Percentiles rank a stretch among this genome's conserved stretches.
These are phyloP conservation scores for Phytophthora megakarya DNA, from an alignment of 352 stramenopile species.

Conservation along the genomic window DNA sequence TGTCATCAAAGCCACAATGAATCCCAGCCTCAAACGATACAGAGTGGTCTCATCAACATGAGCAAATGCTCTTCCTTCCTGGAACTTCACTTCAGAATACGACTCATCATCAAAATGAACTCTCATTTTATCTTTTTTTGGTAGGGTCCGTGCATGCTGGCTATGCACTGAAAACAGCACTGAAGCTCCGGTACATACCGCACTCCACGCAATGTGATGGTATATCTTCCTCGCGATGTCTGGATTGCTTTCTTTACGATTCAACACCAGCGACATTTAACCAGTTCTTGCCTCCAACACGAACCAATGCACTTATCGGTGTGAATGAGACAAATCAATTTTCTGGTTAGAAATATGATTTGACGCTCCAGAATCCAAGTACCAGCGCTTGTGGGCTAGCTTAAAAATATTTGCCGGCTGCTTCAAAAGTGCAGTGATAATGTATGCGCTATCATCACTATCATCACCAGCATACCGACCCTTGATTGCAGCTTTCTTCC, in stretches of 20 bases:
- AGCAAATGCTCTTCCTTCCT: background rate
- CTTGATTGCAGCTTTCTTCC: constrained; percentile 4
- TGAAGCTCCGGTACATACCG: constrained; percentile 4
- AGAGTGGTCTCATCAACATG: constrained; percentile 3
- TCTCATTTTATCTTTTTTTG: background rate
- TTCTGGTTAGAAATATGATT: constrained; percentile 16
- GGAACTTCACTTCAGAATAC: background rate
- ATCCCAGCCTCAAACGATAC: constrained; percentile 1
- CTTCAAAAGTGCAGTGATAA: constrained; percentile 3
- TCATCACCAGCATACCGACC: constrained; percentile 1
- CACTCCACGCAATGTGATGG: background rate
- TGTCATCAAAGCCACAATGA: background rate
- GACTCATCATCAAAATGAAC: constrained; percentile 8
- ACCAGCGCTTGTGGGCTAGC: background rate
- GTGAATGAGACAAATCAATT: constrained; percentile 16
- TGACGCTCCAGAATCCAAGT: constrained; percentile 12
- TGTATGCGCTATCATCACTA: constrained; percentile 1
- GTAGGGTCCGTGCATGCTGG: background rate
- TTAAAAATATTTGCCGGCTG: background rate
- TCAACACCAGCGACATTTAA: constrained; percentile 1
- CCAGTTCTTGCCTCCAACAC: constrained; percentile 5
- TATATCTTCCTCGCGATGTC: background rate
- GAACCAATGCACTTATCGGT: background rate
- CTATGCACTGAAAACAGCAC: constrained; percentile 4
- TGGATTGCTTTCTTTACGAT: constrained; percentile 1